A percentile compares a stretch with the other conserved stretches of the same genome.
Evolutionary conservation across 768 basidiomycete genomes (phyloP).

Genomic region (Boletellus ananas): DNA sequence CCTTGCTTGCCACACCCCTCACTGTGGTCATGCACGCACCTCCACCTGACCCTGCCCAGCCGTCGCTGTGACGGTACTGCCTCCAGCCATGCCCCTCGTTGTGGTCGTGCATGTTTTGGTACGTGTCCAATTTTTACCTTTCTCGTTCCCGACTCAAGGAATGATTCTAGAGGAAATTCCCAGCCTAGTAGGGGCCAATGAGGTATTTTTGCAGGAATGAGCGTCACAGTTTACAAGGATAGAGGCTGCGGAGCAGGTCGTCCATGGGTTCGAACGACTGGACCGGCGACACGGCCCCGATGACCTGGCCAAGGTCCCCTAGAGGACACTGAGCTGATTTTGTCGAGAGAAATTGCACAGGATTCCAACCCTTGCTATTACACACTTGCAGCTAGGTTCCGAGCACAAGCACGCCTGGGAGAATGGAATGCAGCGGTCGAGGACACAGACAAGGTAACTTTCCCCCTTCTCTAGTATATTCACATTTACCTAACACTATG

Average conservation of each 20-base stretch:
- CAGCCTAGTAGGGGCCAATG: constrained; percentile 49
- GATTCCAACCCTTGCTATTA: not conserved
- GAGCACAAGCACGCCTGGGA: not conserved
- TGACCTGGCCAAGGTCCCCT: too few relatives aligned
- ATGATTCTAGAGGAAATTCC: constrained; percentile 49
- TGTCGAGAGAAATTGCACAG: not conserved
- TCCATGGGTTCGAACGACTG: too few relatives aligned
- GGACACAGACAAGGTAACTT: not conserved
- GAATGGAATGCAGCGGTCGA: not conserved
- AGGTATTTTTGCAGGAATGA: constrained; percentile 50
- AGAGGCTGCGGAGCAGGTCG: too few relatives aligned
- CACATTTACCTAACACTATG: not conserved
- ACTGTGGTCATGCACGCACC: too few relatives aligned
- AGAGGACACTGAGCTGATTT: not conserved
- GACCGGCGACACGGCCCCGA: too few relatives aligned
- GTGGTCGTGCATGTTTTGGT: constrained; percentile 41
- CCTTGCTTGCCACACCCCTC: too few relatives aligned
- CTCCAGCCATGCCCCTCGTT: too few relatives aligned
- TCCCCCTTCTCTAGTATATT: too few relatives aligned
- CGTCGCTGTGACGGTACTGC: too few relatives aligned
- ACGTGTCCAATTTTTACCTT: constrained; percentile 8
- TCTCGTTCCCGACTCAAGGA: not conserved
- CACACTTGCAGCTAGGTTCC: not conserved
- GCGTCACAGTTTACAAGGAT: constrained; percentile 65
- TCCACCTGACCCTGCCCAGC: too few relatives aligned